Conservation (phyloP, 139 green algal species). For the Trebouxia sp. region DNA sequence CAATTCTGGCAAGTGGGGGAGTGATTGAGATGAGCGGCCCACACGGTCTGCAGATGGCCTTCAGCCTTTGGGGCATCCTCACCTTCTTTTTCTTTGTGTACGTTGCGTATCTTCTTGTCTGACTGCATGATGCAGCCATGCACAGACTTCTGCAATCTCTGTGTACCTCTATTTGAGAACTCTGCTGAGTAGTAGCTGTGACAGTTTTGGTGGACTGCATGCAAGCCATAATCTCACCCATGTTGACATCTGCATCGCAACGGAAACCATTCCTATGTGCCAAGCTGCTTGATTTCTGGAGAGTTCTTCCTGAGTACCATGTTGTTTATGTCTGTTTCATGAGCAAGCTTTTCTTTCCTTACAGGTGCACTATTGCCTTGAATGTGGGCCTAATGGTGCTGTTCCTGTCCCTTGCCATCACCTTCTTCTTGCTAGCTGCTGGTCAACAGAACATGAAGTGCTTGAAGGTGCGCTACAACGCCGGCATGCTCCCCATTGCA, state of each 20-base stretch:
- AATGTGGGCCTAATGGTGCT: conserved; percentile 22
- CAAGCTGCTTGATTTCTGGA: no score
- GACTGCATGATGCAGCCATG: neutral
- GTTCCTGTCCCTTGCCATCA: conserved; percentile 56
- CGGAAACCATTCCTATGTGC: no score
- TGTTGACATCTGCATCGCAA: no score
- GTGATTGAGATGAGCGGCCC: neutral
- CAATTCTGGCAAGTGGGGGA: neutral
- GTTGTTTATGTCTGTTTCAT: no score
- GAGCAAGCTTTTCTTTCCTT: no score
- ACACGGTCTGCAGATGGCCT: conserved; percentile 37
- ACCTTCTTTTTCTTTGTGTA: conserved; percentile 61
- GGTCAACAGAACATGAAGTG: conserved; percentile 25
- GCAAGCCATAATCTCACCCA: neutral
- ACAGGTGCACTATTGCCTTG: conserved; percentile 43
- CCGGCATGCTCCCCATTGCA: no score
- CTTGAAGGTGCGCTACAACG: neutral
- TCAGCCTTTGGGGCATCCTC: conserved; percentile 63
- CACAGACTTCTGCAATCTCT: neutral
- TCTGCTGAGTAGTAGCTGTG: no score
- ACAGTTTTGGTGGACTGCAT: neutral
- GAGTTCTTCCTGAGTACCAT: no score
- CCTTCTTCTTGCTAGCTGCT: conserved; percentile 64
- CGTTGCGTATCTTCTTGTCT: neutral
- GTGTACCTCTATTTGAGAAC: neutral